Conservation (phyloP, 2,329 filamentous ascomycete species). For the Aspergillus pseudonomiae region DNA sequence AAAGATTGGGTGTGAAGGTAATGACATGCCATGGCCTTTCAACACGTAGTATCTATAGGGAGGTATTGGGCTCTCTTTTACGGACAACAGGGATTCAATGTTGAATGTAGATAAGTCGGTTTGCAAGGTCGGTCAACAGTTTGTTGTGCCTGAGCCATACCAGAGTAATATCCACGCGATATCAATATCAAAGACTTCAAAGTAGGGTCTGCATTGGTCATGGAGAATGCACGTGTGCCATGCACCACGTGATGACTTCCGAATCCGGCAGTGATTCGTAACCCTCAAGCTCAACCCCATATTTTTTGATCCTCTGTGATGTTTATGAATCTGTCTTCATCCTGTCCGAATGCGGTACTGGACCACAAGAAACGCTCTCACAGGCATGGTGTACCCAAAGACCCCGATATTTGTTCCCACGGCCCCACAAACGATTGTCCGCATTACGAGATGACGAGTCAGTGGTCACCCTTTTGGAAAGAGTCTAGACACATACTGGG, state of each 20-base stretch:
- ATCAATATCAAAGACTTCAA: background rate
- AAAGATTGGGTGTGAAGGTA: slow-evolving; percentile 1
- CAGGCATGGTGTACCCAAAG: background rate
- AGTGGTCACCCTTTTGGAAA: background rate
- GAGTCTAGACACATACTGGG: background rate
- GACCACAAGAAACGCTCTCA: too few relatives aligned
- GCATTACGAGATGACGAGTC: background rate
- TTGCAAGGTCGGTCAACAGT: background rate
- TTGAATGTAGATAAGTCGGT: background rate
- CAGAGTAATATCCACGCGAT: background rate
- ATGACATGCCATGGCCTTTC: background rate
- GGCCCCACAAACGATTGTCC: too few relatives aligned
- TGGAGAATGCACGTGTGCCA: background rate
- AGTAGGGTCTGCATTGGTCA: background rate
- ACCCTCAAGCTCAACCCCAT: background rate
- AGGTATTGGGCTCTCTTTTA: background rate
- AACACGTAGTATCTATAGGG: background rate
- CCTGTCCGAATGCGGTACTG: background rate
- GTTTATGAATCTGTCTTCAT: background rate
- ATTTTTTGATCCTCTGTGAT: background rate
- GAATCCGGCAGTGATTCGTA: background rate
- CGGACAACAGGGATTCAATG: background rate
- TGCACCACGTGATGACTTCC: background rate
- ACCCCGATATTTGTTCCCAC: background rate
- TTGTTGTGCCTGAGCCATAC: background rate